Base-by-base conservation (phyloP, 805 yeast genomes). In the Kodamaea kakaduensis region DNA sequence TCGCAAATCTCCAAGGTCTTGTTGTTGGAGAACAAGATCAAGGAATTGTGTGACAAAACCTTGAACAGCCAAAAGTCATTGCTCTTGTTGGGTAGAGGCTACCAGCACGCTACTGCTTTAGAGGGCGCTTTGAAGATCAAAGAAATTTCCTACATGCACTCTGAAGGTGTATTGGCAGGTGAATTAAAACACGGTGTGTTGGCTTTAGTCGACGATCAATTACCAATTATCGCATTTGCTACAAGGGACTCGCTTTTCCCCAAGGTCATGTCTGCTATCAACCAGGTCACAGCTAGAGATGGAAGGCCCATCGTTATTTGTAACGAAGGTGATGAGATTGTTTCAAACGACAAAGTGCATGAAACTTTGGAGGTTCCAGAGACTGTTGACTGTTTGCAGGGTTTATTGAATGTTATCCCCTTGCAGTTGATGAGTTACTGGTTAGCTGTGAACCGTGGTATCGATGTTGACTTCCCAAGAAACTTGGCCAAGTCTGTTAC, bases 161-260 rank as follows among this genome's bases (percentile, higher is more conserved):
- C 97, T 14, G 99, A 93, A 69, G 99, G 98, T 71, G 96, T 93
- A 36, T 78, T 93, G 47, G 98, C 99, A 15, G 99, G 98, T 61
- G 99, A 93, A 67, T 78, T 93, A 66, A 93, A 93, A 64, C 99
- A 93, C 59, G 99, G 99, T 67, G 96, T 87, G 20, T 76, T 93
- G 54, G 99, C 99, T 6, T 74, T 93, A 41, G 97, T 93, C 41
- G 99, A 93, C 64, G 95, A 84, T 50, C 73, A 82, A 44, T 71
- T 93, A 57, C 99, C 99, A 42, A 86, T 93, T 48, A 83, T 93
- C 62, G 95, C 95, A 3, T 80, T 93, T 59, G 97, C 97, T 35
- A 90, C 99, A 5, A 78, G 94, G 57, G 99, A 93, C 66, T 84
- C 96, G 10, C 75, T 93, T 50, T 88, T 90, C 74, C 96, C 97